phyloP scores from a whole-genome alignment of 176 grass and related monocot species.

The Lolium multiflorum region DNA sequence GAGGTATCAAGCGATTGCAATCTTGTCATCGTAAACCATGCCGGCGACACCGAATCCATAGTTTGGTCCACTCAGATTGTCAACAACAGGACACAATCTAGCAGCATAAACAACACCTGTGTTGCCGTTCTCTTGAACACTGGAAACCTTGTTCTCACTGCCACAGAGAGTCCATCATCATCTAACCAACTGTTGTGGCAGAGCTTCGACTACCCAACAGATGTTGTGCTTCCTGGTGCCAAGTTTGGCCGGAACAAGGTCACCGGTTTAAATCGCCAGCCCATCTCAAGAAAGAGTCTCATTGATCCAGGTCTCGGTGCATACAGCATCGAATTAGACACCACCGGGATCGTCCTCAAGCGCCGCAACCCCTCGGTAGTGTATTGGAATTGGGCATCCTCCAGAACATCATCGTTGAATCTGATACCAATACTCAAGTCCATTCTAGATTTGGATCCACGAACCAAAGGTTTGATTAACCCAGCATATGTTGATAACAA shows the following conservation, averaged over 20 bases:
- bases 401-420: slow-evolving; percentile 9
- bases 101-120: not conserved
- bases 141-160: not conserved
- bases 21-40: slow-evolving; percentile 4
- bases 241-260: slow-evolving; percentile 15
- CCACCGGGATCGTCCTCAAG: not conserved
- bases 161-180: not conserved
- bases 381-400: slow-evolving; percentile 12
- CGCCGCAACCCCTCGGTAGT: not conserved
- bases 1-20: not conserved
- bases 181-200: slow-evolving; percentile 7
- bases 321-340: not conserved
- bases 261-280: not conserved
- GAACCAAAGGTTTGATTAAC: slow-evolving; percentile 9
- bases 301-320: not conserved
- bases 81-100: not conserved
- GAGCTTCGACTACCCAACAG: slow-evolving; percentile 9
- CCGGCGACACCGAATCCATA: not conserved
- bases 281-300: slow-evolving; percentile 14
- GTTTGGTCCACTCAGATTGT: slow-evolving; percentile 2
- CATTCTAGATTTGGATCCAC: not conserved
- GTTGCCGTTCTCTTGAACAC: not conserved
- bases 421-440: slow-evolving; percentile 18
- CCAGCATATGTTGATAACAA: slow-evolving; percentile 6
- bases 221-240: slow-evolving; percentile 19